A percentile compares a stretch with the other conserved stretches of the same genome.
Evolutionary conservation across 768 basidiomycete species (phyloP).

Genomic region (Albatrellus ellisii): DNA sequence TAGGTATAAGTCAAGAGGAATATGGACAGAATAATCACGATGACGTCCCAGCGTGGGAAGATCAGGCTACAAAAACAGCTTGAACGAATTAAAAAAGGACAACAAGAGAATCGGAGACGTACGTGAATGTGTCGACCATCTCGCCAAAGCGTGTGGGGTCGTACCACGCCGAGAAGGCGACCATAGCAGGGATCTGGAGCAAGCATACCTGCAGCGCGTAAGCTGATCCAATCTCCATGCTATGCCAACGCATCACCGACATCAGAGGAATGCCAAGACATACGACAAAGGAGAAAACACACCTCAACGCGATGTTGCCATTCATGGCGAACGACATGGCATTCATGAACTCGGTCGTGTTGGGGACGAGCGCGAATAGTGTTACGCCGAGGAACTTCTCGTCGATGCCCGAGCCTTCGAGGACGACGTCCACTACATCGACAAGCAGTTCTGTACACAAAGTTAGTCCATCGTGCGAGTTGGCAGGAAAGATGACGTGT

Average conservation of each 20-base stretch:
- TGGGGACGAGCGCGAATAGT: slow-evolving; percentile 93
- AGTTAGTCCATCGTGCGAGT: neutral
- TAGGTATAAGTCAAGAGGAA: slow-evolving; percentile 98
- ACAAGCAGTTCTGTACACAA: slow-evolving; percentile 70
- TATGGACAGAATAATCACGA: slow-evolving; percentile 89
- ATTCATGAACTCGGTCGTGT: slow-evolving; percentile 99
- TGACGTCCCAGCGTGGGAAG: slow-evolving; percentile 97
- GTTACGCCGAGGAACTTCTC: slow-evolving; percentile 98
- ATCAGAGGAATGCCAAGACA: slow-evolving; percentile 1
- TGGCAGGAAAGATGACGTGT: slow-evolving; percentile 17
- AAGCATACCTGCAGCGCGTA: slow-evolving; percentile 98
- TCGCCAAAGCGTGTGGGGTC: slow-evolving; percentile 77
- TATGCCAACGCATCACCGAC: slow-evolving; percentile 25
- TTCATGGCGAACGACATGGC: slow-evolving; percentile 96
- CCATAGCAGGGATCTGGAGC: slow-evolving; percentile 97
- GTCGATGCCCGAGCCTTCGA: slow-evolving; percentile 83
- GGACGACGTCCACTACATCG: slow-evolving; percentile 88
- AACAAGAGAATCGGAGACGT: slow-evolving; percentile 24
- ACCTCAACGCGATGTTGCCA: slow-evolving; percentile 95
- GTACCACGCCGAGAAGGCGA: slow-evolving; percentile 95
- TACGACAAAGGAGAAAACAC: slow-evolving; percentile 14
- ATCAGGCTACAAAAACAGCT: slow-evolving; percentile 50
- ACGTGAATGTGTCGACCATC: slow-evolving; percentile 89
- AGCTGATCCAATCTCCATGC: slow-evolving; percentile 99
- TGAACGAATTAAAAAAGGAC: neutral